These are phyloP conservation scores for Salix dunnii DNA, from an alignment of 345 rosid genomes.

Conservation along the genomic window DNA sequence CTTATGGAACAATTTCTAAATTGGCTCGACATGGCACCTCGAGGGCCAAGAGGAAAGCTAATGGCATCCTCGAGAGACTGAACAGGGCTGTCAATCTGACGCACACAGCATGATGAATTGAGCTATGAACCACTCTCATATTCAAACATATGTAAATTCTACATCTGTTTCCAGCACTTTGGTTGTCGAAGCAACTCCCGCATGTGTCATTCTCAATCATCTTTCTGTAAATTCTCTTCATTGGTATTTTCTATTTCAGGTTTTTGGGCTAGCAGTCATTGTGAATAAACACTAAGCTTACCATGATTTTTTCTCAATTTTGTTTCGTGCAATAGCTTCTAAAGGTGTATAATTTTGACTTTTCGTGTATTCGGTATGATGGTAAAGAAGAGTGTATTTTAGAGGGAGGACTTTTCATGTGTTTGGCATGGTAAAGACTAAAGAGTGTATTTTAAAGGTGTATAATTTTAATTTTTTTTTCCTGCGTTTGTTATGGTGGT, in stretches of 20 bases:
- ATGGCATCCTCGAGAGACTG: constrained; percentile 70
- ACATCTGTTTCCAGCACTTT: constrained; percentile 3
- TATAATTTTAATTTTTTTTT: too few species aligned
- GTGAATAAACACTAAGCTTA: constrained; percentile 36
- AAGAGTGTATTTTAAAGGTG: too few species aligned
- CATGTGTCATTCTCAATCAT: constrained; percentile 9
- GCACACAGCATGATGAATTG: constrained; percentile 63
- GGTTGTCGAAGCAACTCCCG: constrained; percentile 11
- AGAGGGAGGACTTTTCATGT: too few species aligned
- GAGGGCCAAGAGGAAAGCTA: constrained; percentile 93
- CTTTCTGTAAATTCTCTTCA: constrained; percentile 39
- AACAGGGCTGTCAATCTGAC: constrained; percentile 64
- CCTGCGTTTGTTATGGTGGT: too few species aligned
- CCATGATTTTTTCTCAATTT: constrained; percentile 1
- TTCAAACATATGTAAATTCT: constrained; percentile 34
- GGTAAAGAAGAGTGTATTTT: too few species aligned
- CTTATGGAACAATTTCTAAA: constrained; percentile 61
- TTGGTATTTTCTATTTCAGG: constrained; percentile 19
- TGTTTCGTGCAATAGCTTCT: background rate
- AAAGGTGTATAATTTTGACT: background rate
- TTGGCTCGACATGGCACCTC: constrained; percentile 79
- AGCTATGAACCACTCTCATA: constrained; percentile 8
- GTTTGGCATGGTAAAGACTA: too few species aligned
- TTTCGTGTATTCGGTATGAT: too few species aligned
- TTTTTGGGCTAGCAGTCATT: constrained; percentile 28